These are phyloP conservation scores for Fusarium verticillioides DNA, from an alignment of 2,329 filamentous ascomycete species.

Conservation along the genomic window DNA sequence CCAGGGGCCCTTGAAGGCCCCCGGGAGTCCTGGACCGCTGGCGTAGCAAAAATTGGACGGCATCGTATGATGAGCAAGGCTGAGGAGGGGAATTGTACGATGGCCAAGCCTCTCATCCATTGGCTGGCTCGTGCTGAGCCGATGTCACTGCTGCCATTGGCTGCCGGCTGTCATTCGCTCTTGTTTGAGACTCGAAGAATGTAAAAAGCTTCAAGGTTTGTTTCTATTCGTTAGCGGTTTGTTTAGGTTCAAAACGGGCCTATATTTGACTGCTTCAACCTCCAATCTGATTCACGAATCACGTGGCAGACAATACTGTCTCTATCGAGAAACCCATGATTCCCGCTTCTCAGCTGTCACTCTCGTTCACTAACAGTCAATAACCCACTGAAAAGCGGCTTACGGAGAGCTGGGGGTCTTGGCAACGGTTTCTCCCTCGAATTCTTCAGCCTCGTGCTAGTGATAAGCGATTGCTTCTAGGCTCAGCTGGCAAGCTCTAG, in stretches of 20 bases:
- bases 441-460: slow-evolving; percentile 38
- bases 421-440: slow-evolving; percentile 32
- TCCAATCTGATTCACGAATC: not conserved
- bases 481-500: slow-evolving; percentile 37
- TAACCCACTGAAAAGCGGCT: slow-evolving; percentile 5
- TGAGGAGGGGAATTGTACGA: slow-evolving; percentile 50
- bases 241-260: not conserved
- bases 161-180: slow-evolving; percentile 22
- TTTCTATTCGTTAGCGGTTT: slow-evolving; percentile 19
- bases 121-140: slow-evolving; percentile 33
- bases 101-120: slow-evolving; percentile 40
- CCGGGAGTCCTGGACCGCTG: slow-evolving; percentile 41
- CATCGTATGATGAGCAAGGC: slow-evolving; percentile 55
- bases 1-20: slow-evolving; percentile 42
- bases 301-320: slow-evolving; percentile 9
- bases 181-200: slow-evolving; percentile 24
- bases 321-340: slow-evolving; percentile 1
- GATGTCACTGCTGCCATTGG: slow-evolving; percentile 27
- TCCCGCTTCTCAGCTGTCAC: slow-evolving; percentile 22
- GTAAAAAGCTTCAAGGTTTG: slow-evolving; percentile 9
- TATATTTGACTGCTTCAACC: not conserved
- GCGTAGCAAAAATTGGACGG: slow-evolving; percentile 46
- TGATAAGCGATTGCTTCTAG: slow-evolving; percentile 19
- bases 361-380: slow-evolving; percentile 1
- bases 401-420: slow-evolving; percentile 22